These are phyloP conservation scores for Termitomyces sp. DNA, from an alignment of 1,284 basidiomycete species.

Conservation along the genomic window DNA sequence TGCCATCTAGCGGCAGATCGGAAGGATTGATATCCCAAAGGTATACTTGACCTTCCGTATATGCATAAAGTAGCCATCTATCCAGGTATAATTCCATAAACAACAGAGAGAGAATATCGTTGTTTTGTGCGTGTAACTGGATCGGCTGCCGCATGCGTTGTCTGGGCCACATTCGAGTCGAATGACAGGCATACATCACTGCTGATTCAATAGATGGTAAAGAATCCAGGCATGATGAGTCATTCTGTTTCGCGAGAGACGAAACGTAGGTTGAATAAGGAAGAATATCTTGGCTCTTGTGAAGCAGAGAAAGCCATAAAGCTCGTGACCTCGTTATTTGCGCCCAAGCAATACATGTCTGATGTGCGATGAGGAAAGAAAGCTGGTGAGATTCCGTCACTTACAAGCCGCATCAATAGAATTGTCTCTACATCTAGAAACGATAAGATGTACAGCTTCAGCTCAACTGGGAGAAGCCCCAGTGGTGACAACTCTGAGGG, in stretches of 20 bases:
- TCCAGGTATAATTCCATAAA: conserved; percentile 34
- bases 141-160: conserved; percentile 6
- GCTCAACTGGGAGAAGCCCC: conserved; percentile 13
- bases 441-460: conserved; percentile 8
- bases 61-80: conserved; percentile 35
- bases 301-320: conserved; percentile 11
- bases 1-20: not conserved
- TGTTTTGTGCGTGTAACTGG: conserved; percentile 12
- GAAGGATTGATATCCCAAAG: conserved; percentile 27
- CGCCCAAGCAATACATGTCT: conserved; percentile 11
- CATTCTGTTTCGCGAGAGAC: not conserved
- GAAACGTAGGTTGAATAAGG: not conserved
- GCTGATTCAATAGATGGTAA: not conserved
- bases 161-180: conserved; percentile 9
- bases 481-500: not conserved
- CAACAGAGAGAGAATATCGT: conserved; percentile 19
- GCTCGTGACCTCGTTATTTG: conserved; percentile 6
- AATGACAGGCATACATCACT: conserved; percentile 9
- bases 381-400: not conserved
- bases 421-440: conserved; percentile 7
- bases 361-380: not conserved
- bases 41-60: conserved; percentile 30
- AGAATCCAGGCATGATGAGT: not conserved
- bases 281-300: not conserved
- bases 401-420: conserved; percentile 11